phyloP scores from a whole-genome alignment of 2,329 filamentous ascomycete genomes.

The Shiraia sp. region DNA sequence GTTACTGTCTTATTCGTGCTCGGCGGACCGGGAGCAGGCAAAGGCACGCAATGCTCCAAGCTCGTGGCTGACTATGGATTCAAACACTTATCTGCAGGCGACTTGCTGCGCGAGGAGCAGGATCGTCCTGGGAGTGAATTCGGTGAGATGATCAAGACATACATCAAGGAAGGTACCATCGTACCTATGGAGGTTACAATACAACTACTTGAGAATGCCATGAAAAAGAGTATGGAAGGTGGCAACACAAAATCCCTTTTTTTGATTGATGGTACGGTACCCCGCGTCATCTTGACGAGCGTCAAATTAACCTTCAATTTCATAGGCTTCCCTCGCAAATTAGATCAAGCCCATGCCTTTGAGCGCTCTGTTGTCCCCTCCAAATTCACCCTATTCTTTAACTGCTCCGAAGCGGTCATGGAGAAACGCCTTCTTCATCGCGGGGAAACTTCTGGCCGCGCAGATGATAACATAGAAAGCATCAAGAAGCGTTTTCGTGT shows the following conservation, averaged over 20 bases:
- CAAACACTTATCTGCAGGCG: constrained; percentile 89
- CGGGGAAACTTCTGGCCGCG: constrained; percentile 87
- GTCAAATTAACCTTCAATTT: not conserved
- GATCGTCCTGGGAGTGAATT: constrained; percentile 83
- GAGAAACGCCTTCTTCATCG: constrained; percentile 80
- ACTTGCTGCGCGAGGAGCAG: constrained; percentile 92
- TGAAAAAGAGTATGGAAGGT: constrained; percentile 68
- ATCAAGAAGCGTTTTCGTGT: constrained; percentile 96
- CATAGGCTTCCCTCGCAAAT: constrained; percentile 86
- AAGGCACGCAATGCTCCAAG: constrained; percentile 92
- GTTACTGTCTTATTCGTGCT: constrained; percentile 97
- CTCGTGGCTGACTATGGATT: constrained; percentile 88
- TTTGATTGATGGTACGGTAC: constrained; percentile 61
- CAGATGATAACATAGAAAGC: constrained; percentile 92
- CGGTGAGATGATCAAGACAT: constrained; percentile 86
- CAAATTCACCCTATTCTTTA: constrained; percentile 88
- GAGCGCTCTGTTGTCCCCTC: constrained; percentile 85
- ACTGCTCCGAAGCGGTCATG: constrained; percentile 90
- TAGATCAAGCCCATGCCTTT: constrained; percentile 95
- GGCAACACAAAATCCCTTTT: constrained; percentile 69
- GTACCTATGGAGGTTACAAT: constrained; percentile 99
- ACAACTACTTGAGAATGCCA: constrained; percentile 89
- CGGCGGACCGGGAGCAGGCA: constrained; percentile 91
- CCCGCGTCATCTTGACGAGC: not conserved
- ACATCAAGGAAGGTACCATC: constrained; percentile 93